Conservation (phyloP, 805 yeast genomes). For the Metschnikowia colocasiae region DNA sequence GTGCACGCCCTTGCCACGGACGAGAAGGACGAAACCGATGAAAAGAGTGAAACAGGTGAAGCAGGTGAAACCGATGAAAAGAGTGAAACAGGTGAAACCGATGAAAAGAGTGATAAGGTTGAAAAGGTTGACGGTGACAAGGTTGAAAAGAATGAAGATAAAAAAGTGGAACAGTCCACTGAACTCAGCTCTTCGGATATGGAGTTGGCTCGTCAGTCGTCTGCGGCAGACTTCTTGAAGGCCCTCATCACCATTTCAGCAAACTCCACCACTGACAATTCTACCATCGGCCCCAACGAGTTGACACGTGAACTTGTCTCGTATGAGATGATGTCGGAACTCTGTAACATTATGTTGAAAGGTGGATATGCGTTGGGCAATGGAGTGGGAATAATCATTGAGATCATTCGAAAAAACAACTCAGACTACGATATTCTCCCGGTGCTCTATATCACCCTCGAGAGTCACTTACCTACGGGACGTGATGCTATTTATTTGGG, state of each 20-base stretch:
- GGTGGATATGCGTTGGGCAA: conserved; percentile 48
- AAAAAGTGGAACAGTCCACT: not conserved
- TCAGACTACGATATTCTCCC: conserved; percentile 46
- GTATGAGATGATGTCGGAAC: conserved; percentile 30
- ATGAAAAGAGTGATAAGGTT: not conserved
- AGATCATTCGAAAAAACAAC: conserved; percentile 43
- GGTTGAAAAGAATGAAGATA: not conserved
- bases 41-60: not conserved
- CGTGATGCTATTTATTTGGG: conserved; percentile 47
- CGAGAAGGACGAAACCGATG: not conserved
- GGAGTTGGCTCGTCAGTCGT: conserved; percentile 31
- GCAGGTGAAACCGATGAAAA: not conserved
- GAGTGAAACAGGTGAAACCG: not conserved
- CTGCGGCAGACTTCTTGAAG: conserved; percentile 45
- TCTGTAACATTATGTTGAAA: conserved; percentile 40
- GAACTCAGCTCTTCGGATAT: conserved; percentile 6
- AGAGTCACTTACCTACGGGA: conserved; percentile 46
- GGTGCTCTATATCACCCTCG: conserved; percentile 42
- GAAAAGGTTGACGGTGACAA: no score
- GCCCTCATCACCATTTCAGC: conserved; percentile 46
- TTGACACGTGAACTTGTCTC: conserved; percentile 43
- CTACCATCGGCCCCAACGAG: conserved; percentile 46
- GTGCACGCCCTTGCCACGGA: conserved; percentile 31
- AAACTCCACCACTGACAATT: conserved; percentile 43
- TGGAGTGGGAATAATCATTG: conserved; percentile 47